These are phyloP conservation scores for Colletotrichum sp. DNA, from an alignment of 2,329 filamentous ascomycete genomes.

Conservation along the genomic window DNA sequence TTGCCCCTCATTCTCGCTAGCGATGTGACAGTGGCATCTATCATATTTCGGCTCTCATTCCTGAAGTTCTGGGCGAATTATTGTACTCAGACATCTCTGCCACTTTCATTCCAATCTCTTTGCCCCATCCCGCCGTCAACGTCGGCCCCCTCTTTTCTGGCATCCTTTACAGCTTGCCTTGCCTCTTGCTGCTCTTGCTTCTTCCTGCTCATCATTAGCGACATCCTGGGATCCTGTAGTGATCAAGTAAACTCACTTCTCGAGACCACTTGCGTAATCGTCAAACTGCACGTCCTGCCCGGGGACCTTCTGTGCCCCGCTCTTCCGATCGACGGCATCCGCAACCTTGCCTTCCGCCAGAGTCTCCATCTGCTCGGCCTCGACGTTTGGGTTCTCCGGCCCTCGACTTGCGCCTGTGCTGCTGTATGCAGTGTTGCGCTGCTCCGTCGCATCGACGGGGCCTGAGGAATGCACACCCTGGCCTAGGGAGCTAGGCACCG, in stretches of 20 bases:
- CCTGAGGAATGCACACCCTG: constrained; percentile 21
- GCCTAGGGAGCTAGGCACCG: constrained; percentile 23
- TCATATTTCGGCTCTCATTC: neutral
- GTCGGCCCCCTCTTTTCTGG: constrained; percentile 19
- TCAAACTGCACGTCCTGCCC: constrained; percentile 22
- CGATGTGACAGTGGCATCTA: neutral
- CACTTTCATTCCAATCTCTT: neutral
- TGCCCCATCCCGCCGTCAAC: constrained; percentile 22
- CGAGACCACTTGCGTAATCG: constrained; percentile 24
- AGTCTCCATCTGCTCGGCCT: constrained; percentile 28
- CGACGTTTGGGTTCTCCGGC: constrained; percentile 25
- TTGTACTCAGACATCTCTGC: constrained; percentile 3
- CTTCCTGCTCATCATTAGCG: constrained; percentile 18
- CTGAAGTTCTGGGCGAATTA: neutral
- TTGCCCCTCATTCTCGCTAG: neutral
- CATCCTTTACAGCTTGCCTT: constrained; percentile 23
- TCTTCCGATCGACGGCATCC: constrained; percentile 27
- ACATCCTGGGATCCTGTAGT: neutral
- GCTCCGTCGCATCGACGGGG: constrained; percentile 23
- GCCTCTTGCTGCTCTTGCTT: constrained; percentile 26
- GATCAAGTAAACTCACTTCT: constrained; percentile 13
- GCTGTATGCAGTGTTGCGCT: constrained; percentile 11
- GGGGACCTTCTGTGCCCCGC: constrained; percentile 23
- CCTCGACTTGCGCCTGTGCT: neutral
- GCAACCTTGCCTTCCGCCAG: constrained; percentile 28